Evolutionary conservation across 176 grass and related monocot species (phyloP).

Genomic region (Bonia amplexicaulis): DNA sequence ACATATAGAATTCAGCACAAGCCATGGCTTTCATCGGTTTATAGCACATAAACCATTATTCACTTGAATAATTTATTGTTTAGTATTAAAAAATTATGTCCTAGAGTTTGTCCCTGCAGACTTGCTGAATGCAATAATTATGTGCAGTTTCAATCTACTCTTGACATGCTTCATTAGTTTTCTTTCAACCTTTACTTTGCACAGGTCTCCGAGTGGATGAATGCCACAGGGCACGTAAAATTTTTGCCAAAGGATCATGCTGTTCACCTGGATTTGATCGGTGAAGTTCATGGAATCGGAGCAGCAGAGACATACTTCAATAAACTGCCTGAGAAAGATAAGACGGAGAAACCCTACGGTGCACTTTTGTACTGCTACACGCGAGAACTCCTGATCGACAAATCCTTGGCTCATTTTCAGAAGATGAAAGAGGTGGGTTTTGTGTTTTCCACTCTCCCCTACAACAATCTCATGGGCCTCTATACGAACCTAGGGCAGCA

Average conservation of each 20-base stretch:
- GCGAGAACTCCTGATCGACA: conserved; percentile 47
- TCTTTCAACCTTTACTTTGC: neutral
- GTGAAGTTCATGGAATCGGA: conserved; percentile 45
- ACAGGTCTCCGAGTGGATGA: conserved; percentile 92
- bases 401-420: conserved; percentile 66
- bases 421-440: conserved; percentile 75
- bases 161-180: conserved; percentile 4
- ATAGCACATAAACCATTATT: neutral
- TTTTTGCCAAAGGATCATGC: conserved; percentile 67
- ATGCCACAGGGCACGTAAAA: conserved; percentile 41
- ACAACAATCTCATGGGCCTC: conserved; percentile 81
- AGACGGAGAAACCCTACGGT: conserved; percentile 62
- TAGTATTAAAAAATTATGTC: neutral
- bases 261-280: conserved; percentile 76
- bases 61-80: too few relatives aligned
- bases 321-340: conserved; percentile 52
- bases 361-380: conserved; percentile 81
- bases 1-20: neutral
- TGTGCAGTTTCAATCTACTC: neutral
- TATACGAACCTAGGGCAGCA: conserved; percentile 69
- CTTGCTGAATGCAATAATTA: neutral
- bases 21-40: neutral
- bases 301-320: conserved; percentile 75
- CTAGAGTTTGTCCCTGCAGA: neutral
- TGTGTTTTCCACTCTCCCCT: conserved; percentile 44